Conservation (phyloP, 2,329 filamentous ascomycete genomes). For the Diaporthe velutina region DNA sequence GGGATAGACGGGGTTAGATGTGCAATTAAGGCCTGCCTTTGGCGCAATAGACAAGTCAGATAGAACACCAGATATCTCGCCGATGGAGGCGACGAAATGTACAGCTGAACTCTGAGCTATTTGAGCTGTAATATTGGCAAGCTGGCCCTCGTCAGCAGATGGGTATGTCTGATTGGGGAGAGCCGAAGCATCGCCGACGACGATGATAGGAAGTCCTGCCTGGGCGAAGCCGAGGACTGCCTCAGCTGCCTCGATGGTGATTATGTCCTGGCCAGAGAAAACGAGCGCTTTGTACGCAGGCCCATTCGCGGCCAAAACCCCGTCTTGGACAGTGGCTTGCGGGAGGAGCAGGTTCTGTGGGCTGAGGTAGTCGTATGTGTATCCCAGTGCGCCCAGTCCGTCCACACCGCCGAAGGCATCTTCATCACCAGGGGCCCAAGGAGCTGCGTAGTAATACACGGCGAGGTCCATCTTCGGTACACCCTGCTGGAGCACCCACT, state of each 20-base stretch:
- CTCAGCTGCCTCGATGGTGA: slow-evolving; percentile 51
- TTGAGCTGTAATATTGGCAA: slow-evolving; percentile 45
- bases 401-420: slow-evolving; percentile 19
- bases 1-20: slow-evolving; percentile 25
- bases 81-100: background rate
- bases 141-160: background rate
- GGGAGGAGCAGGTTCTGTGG: slow-evolving; percentile 58
- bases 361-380: slow-evolving; percentile 58
- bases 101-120: slow-evolving; percentile 14
- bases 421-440: slow-evolving; percentile 43
- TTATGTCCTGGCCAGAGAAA: slow-evolving; percentile 50
- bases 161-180: slow-evolving; percentile 22
- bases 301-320: slow-evolving; percentile 52
- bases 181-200: slow-evolving; percentile 48
- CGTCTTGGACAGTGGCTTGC: slow-evolving; percentile 51
- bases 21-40: slow-evolving; percentile 8
- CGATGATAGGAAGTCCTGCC: slow-evolving; percentile 56
- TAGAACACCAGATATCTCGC: slow-evolving; percentile 37
- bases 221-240: slow-evolving; percentile 52
- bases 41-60: slow-evolving; percentile 42
- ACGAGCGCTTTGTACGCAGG: slow-evolving; percentile 59
- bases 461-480: slow-evolving; percentile 56
- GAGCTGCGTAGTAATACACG: slow-evolving; percentile 47
- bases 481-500: slow-evolving; percentile 54
- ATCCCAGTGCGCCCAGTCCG: slow-evolving; percentile 46